A percentile compares a stretch with the other conserved stretches of the same genome.
These are phyloP conservation scores for Mortierella claussenii DNA, from an alignment of 192 early-diverging fungal species.

Conservation along the genomic window DNA sequence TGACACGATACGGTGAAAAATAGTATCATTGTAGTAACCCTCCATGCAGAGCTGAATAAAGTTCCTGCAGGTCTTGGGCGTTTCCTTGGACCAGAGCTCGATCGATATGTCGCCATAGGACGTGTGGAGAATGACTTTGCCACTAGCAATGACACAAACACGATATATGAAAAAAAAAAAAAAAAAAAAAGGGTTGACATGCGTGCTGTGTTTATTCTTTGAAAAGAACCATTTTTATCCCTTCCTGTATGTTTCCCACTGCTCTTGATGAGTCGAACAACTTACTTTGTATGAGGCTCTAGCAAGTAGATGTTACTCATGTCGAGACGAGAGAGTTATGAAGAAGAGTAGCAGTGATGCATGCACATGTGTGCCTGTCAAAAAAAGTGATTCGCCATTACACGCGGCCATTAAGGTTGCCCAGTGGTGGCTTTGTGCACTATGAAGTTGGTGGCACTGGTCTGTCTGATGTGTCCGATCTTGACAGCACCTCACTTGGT, in stretches of 20 bases:
- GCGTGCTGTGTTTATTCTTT: too few relatives aligned
- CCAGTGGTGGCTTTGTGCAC: too few relatives aligned
- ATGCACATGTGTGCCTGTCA: too few relatives aligned
- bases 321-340: not conserved
- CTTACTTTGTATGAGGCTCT: conserved; percentile 67
- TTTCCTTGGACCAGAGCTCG: conserved; percentile 95
- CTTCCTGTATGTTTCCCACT: not conserved
- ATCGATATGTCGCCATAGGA: conserved; percentile 88
- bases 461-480: too few relatives aligned
- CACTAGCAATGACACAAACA: conserved; percentile 58
- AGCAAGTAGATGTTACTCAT: conserved; percentile 66
- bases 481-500: too few relatives aligned
- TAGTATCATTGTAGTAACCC: conserved; percentile 88
- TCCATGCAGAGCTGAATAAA: conserved; percentile 95
- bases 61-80: conserved; percentile 92
- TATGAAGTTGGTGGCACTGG: too few relatives aligned
- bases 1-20: conserved; percentile 92
- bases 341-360: not conserved
- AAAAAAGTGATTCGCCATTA: too few relatives aligned
- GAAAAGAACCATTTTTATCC: not conserved
- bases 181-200: conserved; percentile 8
- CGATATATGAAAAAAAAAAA: conserved; percentile 3
- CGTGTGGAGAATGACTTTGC: conserved; percentile 86
- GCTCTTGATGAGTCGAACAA: not conserved
- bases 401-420: not conserved